Evolutionary conservation across 1,284 basidiomycete genomes (phyloP).

Genomic region (Fomitopsis pinicola): DNA sequence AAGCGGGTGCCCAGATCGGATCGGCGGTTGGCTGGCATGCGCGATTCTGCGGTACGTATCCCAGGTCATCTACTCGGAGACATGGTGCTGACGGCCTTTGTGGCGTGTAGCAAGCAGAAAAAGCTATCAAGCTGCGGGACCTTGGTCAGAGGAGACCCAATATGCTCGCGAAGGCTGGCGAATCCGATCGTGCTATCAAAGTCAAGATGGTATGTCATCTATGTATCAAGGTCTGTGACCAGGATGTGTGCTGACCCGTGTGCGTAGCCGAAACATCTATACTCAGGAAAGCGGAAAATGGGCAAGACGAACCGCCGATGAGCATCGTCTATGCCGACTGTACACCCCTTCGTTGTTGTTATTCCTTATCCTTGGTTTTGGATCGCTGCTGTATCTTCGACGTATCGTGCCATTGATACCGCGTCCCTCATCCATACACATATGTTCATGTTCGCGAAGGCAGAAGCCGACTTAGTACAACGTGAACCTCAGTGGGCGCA

Average conservation of each 20-base stretch:
- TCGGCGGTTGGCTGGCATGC: constrained; percentile 76
- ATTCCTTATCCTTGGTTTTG: neutral
- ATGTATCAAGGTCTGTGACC: neutral
- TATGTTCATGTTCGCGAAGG: too few species aligned
- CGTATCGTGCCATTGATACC: too few species aligned
- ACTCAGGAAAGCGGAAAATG: constrained; percentile 83
- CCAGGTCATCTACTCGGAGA: neutral
- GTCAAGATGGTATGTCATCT: constrained; percentile 66
- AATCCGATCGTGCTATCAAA: constrained; percentile 79
- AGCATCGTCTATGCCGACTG: neutral
- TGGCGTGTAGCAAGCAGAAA: constrained; percentile 64
- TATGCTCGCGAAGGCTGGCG: constrained; percentile 84
- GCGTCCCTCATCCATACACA: too few species aligned
- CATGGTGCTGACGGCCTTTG: constrained; percentile 2
- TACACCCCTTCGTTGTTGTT: neutral
- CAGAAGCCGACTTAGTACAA: too few species aligned
- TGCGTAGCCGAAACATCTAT: constrained; percentile 78
- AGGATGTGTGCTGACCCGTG: constrained; percentile 8
- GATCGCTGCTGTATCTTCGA: neutral
- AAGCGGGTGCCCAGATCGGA: constrained; percentile 65
- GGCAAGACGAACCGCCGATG: constrained; percentile 85
- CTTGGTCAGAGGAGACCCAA: constrained; percentile 84
- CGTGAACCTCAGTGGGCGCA: too few species aligned
- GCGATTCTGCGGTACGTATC: constrained; percentile 58
- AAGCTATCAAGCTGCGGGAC: constrained; percentile 78